Evolutionary conservation across 345 rosid species (phyloP).

Genomic region (Hibiscus trionum): DNA sequence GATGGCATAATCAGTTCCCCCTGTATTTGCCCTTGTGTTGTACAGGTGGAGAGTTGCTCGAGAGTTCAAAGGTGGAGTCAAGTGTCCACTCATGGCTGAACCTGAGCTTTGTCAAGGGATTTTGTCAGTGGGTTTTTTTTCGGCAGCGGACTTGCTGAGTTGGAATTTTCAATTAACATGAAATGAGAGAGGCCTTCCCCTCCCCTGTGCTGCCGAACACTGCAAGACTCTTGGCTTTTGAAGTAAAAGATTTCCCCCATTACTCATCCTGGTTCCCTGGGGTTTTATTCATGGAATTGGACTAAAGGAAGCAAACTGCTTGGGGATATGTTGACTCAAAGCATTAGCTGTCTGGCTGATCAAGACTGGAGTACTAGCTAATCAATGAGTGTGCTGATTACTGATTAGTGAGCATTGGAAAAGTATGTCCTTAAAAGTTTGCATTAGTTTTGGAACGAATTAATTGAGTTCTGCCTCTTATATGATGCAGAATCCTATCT

Average conservation of each 20-base stretch:
- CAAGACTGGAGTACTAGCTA: too few species aligned
- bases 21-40: slow-evolving; percentile 66
- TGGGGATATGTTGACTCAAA: too few species aligned
- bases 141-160: slow-evolving; percentile 27
- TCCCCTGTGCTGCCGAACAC: slow-evolving; percentile 11
- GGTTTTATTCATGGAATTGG: background rate
- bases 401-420: too few species aligned
- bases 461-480: too few species aligned
- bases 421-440: too few species aligned
- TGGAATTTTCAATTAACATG: slow-evolving; percentile 28
- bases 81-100: slow-evolving; percentile 46
- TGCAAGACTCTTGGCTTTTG: slow-evolving; percentile 28
- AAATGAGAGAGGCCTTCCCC: slow-evolving; percentile 23
- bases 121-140: slow-evolving; percentile 30
- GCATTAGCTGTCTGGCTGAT: too few species aligned
- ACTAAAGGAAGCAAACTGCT: background rate
- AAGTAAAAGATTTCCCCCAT: background rate
- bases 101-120: slow-evolving; percentile 33
- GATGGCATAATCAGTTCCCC: too few species aligned
- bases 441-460: too few species aligned
- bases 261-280: slow-evolving; percentile 5
- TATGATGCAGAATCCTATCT: too few species aligned
- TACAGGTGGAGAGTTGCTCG: slow-evolving; percentile 58
- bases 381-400: too few species aligned
- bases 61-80: slow-evolving; percentile 48